phyloP scores from a whole-genome alignment of 192 early-diverging fungal species.

The Physocladia obscura region DNA sequence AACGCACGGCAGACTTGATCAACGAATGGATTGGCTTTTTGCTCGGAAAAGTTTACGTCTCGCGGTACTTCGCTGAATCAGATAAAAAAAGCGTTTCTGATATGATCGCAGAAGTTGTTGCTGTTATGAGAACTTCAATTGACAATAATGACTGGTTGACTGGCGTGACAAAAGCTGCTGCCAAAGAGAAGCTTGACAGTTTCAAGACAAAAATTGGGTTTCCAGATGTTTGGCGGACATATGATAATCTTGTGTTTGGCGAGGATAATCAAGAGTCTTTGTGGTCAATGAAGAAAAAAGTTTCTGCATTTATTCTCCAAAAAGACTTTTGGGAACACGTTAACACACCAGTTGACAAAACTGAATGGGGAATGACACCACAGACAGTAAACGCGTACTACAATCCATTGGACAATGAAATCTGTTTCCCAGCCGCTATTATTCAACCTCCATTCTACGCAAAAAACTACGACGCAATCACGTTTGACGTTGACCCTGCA shows the following conservation, averaged over 20 bases:
- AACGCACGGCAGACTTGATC: constrained; percentile 2
- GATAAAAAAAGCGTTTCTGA: constrained; percentile 9
- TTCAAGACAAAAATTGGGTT: constrained; percentile 39
- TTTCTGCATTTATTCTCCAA: not conserved
- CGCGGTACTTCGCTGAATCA: not conserved
- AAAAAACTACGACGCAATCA: not conserved
- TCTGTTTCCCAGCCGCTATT: constrained; percentile 39
- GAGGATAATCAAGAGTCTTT: not conserved
- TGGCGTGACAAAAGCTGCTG: constrained; percentile 31
- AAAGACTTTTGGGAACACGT: not conserved
- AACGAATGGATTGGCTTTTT: constrained; percentile 16
- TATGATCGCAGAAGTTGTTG: constrained; percentile 16
- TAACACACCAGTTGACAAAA: constrained; percentile 30
- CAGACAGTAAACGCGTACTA: constrained; percentile 41
- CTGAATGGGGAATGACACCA: constrained; percentile 38
- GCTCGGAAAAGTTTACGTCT: constrained; percentile 14
- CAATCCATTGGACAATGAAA: constrained; percentile 32
- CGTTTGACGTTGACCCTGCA: not conserved
- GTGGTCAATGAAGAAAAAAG: constrained; percentile 11
- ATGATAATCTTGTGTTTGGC: constrained; percentile 18
- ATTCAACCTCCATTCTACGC: constrained; percentile 39
- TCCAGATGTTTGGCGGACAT: constrained; percentile 35
- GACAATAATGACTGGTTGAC: constrained; percentile 26
- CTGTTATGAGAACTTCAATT: constrained; percentile 12
- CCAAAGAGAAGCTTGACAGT: constrained; percentile 16